Evolutionary conservation across 2,329 filamentous ascomycete species (phyloP).

Genomic region (Exserohilum rostratum): DNA sequence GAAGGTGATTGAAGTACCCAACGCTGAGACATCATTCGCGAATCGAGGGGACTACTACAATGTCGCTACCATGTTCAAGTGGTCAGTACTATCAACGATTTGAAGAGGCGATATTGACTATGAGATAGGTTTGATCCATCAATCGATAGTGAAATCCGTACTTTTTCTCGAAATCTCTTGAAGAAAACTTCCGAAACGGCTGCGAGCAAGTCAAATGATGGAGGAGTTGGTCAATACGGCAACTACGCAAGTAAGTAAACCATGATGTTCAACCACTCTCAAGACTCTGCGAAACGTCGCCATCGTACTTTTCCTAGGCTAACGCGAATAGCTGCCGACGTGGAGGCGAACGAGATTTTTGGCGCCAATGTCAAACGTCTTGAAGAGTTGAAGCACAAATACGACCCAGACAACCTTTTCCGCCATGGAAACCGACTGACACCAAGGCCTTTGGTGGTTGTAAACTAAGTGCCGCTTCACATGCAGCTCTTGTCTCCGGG

Average conservation of each 20-base stretch:
- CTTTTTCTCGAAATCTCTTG: conserved; percentile 32
- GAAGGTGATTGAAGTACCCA: conserved; percentile 31
- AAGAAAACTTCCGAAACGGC: conserved; percentile 33
- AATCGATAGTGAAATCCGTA: conserved; percentile 34
- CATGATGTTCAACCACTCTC: not conserved
- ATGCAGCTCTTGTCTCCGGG: not conserved
- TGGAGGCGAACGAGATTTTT: conserved; percentile 37
- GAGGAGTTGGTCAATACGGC: conserved; percentile 40
- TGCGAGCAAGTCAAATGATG: conserved; percentile 25
- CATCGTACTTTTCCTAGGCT: not conserved
- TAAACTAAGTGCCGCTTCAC: conserved; percentile 17
- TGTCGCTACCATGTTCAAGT: conserved; percentile 40
- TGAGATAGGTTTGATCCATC: conserved; percentile 30
- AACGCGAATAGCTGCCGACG: conserved; percentile 26
- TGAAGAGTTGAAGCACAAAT: conserved; percentile 43
- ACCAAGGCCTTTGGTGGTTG: conserved; percentile 27
- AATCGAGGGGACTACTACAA: conserved; percentile 46
- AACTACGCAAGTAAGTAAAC: conserved; percentile 37
- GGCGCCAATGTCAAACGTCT: conserved; percentile 42
- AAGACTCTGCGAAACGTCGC: not conserved
- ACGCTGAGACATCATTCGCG: conserved; percentile 34
- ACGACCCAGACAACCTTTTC: conserved; percentile 45
- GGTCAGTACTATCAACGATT: conserved; percentile 22
- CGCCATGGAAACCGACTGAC: conserved; percentile 33
- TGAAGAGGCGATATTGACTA: not conserved